A percentile compares a stretch with the other conserved stretches of the same genome.
Evolutionary conservation across 768 basidiomycete species (phyloP).

Genomic region (Roridomyces roridus): DNA sequence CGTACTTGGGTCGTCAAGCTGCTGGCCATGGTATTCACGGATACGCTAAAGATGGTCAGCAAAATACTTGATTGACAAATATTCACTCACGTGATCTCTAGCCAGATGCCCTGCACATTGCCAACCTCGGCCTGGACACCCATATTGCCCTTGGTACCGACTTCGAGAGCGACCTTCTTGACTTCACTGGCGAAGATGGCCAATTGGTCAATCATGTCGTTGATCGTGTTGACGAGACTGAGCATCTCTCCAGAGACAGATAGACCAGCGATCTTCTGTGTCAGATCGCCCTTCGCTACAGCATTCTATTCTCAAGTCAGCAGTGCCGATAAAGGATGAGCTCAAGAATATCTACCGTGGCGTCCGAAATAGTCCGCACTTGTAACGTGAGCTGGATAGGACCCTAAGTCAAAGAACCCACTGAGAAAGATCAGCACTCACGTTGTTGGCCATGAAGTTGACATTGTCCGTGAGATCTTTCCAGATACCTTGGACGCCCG

Average conservation of each 20-base stretch:
- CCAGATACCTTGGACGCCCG: slow-evolving; percentile 96
- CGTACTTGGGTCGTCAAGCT: slow-evolving; percentile 98
- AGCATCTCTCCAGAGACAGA: slow-evolving; percentile 96
- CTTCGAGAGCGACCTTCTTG: slow-evolving; percentile 95
- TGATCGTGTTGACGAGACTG: slow-evolving; percentile 97
- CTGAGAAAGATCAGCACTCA: slow-evolving; percentile 41
- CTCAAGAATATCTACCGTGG: slow-evolving; percentile 64
- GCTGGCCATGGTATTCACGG: slow-evolving; percentile 97
- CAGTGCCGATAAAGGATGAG: neutral
- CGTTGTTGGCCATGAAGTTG: slow-evolving; percentile 94
- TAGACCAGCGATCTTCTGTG: slow-evolving; percentile 91
- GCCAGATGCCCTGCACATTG: slow-evolving; percentile 97
- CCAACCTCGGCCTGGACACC: slow-evolving; percentile 98
- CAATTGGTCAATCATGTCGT: slow-evolving; percentile 74
- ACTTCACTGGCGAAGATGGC: slow-evolving; percentile 67
- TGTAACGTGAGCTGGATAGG: slow-evolving; percentile 80
- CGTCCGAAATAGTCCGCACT: slow-evolving; percentile 92
- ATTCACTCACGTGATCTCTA: slow-evolving; percentile 89
- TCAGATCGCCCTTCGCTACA: slow-evolving; percentile 92
- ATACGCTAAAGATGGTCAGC: slow-evolving; percentile 59
- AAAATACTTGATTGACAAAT: neutral
- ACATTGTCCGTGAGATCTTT: slow-evolving; percentile 96
- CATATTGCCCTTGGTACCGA: slow-evolving; percentile 98
- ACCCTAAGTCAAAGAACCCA: neutral
- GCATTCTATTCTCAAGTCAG: slow-evolving; percentile 56